Evolutionary conservation across 2,329 filamentous ascomycete genomes (phyloP).

Genomic region (Ramularia endophylla): DNA sequence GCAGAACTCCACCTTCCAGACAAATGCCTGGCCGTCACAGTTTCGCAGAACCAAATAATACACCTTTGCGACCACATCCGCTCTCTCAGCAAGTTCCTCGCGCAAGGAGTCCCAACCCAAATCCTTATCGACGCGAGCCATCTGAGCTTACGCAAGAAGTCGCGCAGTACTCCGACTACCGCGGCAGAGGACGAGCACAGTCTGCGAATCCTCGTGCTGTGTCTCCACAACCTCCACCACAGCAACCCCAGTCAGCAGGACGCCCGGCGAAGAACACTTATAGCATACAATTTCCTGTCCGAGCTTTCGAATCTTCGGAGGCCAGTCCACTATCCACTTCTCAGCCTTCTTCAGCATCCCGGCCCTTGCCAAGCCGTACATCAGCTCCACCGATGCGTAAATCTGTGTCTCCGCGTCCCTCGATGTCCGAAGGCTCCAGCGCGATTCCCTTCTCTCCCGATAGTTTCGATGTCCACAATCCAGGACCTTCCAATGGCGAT

Average conservation of each 20-base stretch:
- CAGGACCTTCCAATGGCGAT: constrained; percentile 29
- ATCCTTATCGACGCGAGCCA: constrained; percentile 6
- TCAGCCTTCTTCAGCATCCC: constrained; percentile 18
- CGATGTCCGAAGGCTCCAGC: constrained; percentile 43
- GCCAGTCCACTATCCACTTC: constrained; percentile 36
- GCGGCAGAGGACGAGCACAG: constrained; percentile 15
- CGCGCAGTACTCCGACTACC: constrained; percentile 15
- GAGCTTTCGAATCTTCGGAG: constrained; percentile 29
- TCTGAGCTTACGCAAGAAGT: background rate
- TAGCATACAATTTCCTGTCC: constrained; percentile 28
- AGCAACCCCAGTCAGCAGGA: constrained; percentile 13
- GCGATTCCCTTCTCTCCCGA: constrained; percentile 68
- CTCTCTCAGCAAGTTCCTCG: constrained; percentile 31
- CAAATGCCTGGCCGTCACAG: constrained; percentile 26
- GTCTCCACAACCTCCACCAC: constrained; percentile 23
- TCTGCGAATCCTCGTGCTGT: constrained; percentile 29
- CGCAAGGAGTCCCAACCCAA: constrained; percentile 26
- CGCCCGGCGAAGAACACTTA: constrained; percentile 21
- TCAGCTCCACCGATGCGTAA: constrained; percentile 51
- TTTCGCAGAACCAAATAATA: constrained; percentile 28
- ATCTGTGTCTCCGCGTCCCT: constrained; percentile 66
- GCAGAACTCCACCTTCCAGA: constrained; percentile 17
- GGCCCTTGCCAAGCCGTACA: constrained; percentile 22
- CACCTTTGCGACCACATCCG: constrained; percentile 31
- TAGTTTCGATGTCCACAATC: constrained; percentile 68